Conservation (phyloP, 2,329 filamentous ascomycete species). For the Diplodia scrobiculata region DNA sequence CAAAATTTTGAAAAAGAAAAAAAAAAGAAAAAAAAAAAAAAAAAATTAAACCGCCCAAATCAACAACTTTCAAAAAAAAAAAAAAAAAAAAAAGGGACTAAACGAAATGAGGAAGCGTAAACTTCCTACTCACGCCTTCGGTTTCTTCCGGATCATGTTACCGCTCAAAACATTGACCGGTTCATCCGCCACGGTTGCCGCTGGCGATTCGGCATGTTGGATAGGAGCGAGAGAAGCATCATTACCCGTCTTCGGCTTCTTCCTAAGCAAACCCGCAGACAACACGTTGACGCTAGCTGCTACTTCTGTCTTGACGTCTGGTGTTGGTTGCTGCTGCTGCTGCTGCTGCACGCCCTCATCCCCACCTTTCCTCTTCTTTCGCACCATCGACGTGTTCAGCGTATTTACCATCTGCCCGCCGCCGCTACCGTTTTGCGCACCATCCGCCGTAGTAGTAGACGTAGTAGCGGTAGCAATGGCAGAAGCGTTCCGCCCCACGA, state of each 20-base stretch:
- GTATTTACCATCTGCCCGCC: background rate
- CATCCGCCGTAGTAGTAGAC: background rate
- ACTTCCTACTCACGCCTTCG: conserved; percentile 31
- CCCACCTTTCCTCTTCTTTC: conserved; percentile 42
- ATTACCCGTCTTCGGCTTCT: conserved; percentile 23
- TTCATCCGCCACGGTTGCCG: background rate
- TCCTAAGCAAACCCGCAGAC: conserved; percentile 14
- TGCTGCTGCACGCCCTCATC: conserved; percentile 13
- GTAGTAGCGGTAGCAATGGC: background rate
- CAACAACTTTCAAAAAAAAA: background rate
- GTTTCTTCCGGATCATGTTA: conserved; percentile 41
- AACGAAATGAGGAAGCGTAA: background rate
- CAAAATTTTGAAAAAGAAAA: too few relatives aligned
- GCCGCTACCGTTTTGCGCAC: conserved; percentile 1
- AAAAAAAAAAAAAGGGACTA: too few relatives aligned
- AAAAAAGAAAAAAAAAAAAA: too few relatives aligned
- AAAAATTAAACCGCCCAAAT: too few relatives aligned
- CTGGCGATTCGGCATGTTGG: background rate
- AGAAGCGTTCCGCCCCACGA: conserved; percentile 2
- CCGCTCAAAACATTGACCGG: conserved; percentile 28
- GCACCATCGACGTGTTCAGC: conserved; percentile 38
- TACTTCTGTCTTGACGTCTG: background rate
- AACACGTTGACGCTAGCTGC: conserved; percentile 14
- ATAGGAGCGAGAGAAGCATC: background rate
- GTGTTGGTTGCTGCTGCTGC: background rate